These are phyloP conservation scores for Saturnispora kantuleensis DNA, from an alignment of 805 yeast species.

Conservation along the genomic window DNA sequence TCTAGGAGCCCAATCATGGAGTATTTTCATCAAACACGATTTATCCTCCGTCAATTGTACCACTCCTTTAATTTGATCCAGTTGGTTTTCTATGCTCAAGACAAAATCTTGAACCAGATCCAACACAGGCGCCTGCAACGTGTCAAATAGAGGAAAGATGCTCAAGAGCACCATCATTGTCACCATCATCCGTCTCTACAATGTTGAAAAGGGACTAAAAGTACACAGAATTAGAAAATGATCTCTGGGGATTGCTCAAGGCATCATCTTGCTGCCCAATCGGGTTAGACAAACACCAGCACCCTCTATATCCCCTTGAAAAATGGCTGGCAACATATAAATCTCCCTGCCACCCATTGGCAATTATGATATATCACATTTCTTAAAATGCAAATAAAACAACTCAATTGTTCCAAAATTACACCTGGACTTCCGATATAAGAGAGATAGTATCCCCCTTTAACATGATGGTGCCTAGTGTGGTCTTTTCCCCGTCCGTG, in stretches of 20 bases:
- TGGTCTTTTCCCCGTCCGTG: slow-evolving; percentile 33
- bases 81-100: neutral
- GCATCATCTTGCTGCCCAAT: too few species aligned
- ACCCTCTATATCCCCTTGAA: too few species aligned
- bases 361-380: slow-evolving; percentile 8
- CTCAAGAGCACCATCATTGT: neutral
- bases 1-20: neutral
- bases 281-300: too few species aligned
- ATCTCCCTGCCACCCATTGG: neutral
- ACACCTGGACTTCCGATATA: slow-evolving; percentile 32
- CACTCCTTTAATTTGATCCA: neutral
- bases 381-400: neutral
- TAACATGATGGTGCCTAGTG: slow-evolving; percentile 65
- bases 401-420: neutral
- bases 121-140: neutral
- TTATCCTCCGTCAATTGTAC: neutral
- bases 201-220: neutral
- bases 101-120: neutral
- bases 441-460: slow-evolving; percentile 93
- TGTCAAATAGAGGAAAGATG: neutral
- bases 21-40: slow-evolving; percentile 1
- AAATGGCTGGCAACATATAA: neutral
- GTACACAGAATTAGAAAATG: too few species aligned
- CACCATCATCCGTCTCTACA: neutral
- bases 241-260: too few species aligned